phyloP scores from a whole-genome alignment of 352 stramenopile genomes.

The Globisporangium recalcitrans region DNA sequence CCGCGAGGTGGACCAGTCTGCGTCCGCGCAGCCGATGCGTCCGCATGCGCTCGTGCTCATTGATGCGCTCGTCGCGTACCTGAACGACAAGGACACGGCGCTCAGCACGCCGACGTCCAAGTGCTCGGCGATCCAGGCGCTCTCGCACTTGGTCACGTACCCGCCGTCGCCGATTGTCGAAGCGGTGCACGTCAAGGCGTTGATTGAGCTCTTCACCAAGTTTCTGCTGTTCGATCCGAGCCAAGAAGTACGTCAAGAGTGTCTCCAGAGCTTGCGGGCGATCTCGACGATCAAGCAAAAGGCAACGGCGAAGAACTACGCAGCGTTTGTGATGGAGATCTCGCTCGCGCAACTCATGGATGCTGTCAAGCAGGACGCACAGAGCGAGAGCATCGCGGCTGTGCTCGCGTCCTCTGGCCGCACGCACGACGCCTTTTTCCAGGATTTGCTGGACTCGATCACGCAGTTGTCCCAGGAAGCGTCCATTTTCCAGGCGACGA shows the following conservation, averaged over 20 bases:
- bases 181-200: constrained; percentile 44
- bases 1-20: constrained; percentile 76
- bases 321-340: constrained; percentile 67
- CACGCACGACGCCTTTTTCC: constrained; percentile 56
- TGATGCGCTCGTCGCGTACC: constrained; percentile 49
- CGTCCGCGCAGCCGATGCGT: constrained; percentile 63
- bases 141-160: constrained; percentile 74
- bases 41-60: constrained; percentile 57
- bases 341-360: constrained; percentile 70
- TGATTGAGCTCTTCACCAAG: constrained; percentile 74
- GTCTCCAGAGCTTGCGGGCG: constrained; percentile 58
- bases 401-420: constrained; percentile 50
- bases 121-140: constrained; percentile 54
- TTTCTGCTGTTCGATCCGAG: constrained; percentile 61
- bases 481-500: constrained; percentile 76
- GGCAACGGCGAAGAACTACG: constrained; percentile 53
- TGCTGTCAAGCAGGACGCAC: constrained; percentile 29
- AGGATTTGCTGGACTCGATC: constrained; percentile 64
- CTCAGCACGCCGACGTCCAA: constrained; percentile 40
- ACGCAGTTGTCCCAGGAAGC: constrained; percentile 68
- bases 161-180: constrained; percentile 76
- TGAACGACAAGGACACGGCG: constrained; percentile 27
- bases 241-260: constrained; percentile 61
- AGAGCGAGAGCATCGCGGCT: constrained; percentile 20
- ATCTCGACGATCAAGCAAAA: constrained; percentile 66